Percentiles rank a stretch among this genome's conserved stretches.
These are phyloP conservation scores for Pseudonitzschia pungens DNA, from an alignment of 108 stramenopile species.

Conservation along the genomic window DNA sequence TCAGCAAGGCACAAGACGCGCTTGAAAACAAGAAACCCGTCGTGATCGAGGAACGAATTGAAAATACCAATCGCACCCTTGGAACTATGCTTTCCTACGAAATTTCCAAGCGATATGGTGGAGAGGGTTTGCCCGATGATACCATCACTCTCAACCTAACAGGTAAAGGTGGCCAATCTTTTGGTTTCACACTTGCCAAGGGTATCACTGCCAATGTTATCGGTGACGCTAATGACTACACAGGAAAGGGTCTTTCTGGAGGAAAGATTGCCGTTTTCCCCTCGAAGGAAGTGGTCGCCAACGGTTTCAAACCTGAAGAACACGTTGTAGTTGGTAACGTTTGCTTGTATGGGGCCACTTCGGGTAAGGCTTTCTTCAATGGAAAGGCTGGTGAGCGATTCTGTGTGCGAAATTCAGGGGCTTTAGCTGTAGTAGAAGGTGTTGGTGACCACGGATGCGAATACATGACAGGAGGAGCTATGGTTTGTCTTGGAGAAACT, in stretches of 20 bases:
- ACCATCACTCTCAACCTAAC: slow-evolving; percentile 90
- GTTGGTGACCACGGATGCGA: slow-evolving; percentile 97
- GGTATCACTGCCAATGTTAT: slow-evolving; percentile 92
- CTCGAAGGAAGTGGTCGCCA: slow-evolving; percentile 54
- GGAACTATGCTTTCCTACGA: slow-evolving; percentile 94
- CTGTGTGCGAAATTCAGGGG: slow-evolving; percentile 97
- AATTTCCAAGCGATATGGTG: slow-evolving; percentile 87
- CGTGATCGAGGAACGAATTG: slow-evolving; percentile 72
- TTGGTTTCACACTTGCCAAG: slow-evolving; percentile 92
- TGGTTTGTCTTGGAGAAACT: slow-evolving; percentile 91
- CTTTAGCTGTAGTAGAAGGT: slow-evolving; percentile 95
- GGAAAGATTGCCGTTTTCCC: slow-evolving; percentile 92
- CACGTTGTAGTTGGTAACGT: slow-evolving; percentile 96
- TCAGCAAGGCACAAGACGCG: slow-evolving; percentile 76
- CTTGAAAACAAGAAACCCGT: slow-evolving; percentile 84
- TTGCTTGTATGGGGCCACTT: slow-evolving; percentile 93
- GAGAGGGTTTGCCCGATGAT: slow-evolving; percentile 93
- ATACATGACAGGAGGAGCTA: slow-evolving; percentile 98
- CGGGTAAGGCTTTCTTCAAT: slow-evolving; percentile 95
- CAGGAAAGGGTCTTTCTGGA: slow-evolving; percentile 96
- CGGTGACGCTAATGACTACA: slow-evolving; percentile 97
- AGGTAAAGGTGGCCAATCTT: slow-evolving; percentile 95
- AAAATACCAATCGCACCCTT: slow-evolving; percentile 93
- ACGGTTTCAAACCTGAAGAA: slow-evolving; percentile 86
- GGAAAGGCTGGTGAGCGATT: slow-evolving; percentile 98